These are phyloP conservation scores for Sugiyamaella valdiviana DNA, from an alignment of 805 yeast species.

Conservation along the genomic window DNA sequence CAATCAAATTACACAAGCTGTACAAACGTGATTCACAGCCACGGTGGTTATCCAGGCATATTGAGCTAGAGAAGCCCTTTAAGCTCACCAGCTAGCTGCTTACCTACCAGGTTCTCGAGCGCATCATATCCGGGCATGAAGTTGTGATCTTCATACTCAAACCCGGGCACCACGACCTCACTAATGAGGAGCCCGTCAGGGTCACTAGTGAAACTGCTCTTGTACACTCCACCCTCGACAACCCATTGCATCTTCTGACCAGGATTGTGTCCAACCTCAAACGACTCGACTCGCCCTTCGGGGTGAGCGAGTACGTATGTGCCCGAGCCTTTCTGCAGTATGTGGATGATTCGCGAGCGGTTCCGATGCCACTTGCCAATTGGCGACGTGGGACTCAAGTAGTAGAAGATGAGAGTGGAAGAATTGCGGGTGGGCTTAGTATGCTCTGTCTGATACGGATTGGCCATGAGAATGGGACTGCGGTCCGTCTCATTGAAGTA, in stretches of 20 bases:
- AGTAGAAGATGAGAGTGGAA: constrained; percentile 49
- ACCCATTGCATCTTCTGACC: constrained; percentile 57
- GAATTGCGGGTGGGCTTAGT: constrained; percentile 30
- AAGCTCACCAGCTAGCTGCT: constrained; percentile 4
- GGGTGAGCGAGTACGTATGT: constrained; percentile 50
- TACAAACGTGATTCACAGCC: too few species aligned
- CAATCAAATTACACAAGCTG: too few species aligned
- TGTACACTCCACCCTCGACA: constrained; percentile 55
- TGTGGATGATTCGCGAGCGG: constrained; percentile 48
- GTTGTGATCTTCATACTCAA: constrained; percentile 48
- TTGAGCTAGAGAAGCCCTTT: too few species aligned
- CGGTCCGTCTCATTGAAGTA: constrained; percentile 53
- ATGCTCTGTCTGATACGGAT: constrained; percentile 31
- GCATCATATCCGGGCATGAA: constrained; percentile 31
- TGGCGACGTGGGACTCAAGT: constrained; percentile 46
- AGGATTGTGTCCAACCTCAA: constrained; percentile 47
- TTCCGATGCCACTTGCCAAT: constrained; percentile 48
- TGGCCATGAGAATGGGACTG: constrained; percentile 39
- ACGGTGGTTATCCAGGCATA: too few species aligned
- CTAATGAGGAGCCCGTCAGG: constrained; percentile 37
- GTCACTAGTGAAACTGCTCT: constrained; percentile 41
- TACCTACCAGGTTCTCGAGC: constrained; percentile 10
- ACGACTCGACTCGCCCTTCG: constrained; percentile 43
- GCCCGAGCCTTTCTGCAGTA: constrained; percentile 51
- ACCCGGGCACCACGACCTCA: constrained; percentile 58